These are phyloP conservation scores for Calendula officinalis DNA, from an alignment of 129 eudicot genomes.

Conservation along the genomic window DNA sequence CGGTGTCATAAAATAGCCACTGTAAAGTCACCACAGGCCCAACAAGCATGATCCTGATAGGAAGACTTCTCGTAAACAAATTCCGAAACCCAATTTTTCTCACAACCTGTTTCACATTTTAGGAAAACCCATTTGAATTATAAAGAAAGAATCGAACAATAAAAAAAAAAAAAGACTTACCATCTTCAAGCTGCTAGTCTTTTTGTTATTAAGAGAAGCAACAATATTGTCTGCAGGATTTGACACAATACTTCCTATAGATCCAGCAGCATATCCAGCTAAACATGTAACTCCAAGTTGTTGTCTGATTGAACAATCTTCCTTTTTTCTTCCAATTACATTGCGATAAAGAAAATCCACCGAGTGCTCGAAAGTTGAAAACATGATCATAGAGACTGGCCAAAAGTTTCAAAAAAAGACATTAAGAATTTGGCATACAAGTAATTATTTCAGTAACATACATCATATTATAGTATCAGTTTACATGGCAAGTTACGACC, in stretches of 20 bases:
- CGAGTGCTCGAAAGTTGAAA: constrained; percentile 56
- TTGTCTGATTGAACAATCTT: constrained; percentile 47
- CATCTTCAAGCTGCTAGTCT: constrained; percentile 38
- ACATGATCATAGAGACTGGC: constrained; percentile 63
- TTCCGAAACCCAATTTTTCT: constrained; percentile 48
- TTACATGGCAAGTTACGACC: constrained; percentile 59
- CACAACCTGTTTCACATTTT: constrained; percentile 40
- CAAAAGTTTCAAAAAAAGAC: neutral
- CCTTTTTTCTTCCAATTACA: constrained; percentile 44
- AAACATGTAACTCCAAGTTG: constrained; percentile 60
- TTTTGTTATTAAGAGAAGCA: constrained; percentile 46
- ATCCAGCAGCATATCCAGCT: constrained; percentile 62
- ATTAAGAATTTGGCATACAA: neutral
- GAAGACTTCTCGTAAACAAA: constrained; percentile 52
- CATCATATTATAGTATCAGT: constrained; percentile 2
- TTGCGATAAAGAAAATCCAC: constrained; percentile 43
- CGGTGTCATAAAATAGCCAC: constrained; percentile 55
- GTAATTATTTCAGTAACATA: neutral
- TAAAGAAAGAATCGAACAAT: neutral
- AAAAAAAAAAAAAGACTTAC: constrained; percentile 9
- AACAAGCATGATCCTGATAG: constrained; percentile 52
- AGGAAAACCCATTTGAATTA: neutral
- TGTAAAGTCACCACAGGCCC: constrained; percentile 64
- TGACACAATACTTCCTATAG: constrained; percentile 54
- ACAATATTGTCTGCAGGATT: constrained; percentile 62